Base-by-base conservation (phyloP, 352 stramenopile species). In the Pythium oligandrum region DNA sequence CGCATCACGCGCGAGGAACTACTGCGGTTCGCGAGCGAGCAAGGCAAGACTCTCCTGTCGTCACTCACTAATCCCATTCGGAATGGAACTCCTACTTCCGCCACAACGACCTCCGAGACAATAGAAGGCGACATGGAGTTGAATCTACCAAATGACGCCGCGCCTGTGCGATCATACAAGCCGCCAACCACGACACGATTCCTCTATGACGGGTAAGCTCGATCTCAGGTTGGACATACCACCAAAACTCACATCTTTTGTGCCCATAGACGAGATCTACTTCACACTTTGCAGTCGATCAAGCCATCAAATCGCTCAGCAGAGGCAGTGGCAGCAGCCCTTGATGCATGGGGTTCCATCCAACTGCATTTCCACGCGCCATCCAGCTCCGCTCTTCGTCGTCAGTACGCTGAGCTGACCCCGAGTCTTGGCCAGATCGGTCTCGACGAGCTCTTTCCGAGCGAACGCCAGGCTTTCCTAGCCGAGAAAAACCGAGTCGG, bases 1-100 rank as follows among this genome's bases (percentile, higher is more conserved):
- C 59, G 64, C 31, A 75, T 87, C 63, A 88, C 78, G 35, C 74
- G 73, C 26, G 77, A 88, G 6, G 75, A 89, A 61, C 79, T 92
- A 55, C 48, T 88, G 43, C 59, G 68, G 5, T 68, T 88, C 17
- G 73, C 65, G n/a, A 73, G 51, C 36, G 78, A 92, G 36, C 51
- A 70, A 1, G 53, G 58, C 3, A 69, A 61, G 26, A 61, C 76
- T 26, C 66, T 87, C 3, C 36, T 83, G n/a, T 45, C 49, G 9
- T 31, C 40, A 8, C 26, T 44, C 0, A 26, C 46, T 4, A 46
- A 39, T 7, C 1, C 45, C 7, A 10, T 49, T 37, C 42, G 12
- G 30, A 37, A 6, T 9, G n/a, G 8, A n/a, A 17, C 7, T 6
- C n/a, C 32, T 6, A 44, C 17, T 3, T 17, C 33, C 12, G 11